These are phyloP conservation scores for Microbotryomycetes sp. DNA, from an alignment of 1,284 basidiomycete species.

Conservation along the genomic window DNA sequence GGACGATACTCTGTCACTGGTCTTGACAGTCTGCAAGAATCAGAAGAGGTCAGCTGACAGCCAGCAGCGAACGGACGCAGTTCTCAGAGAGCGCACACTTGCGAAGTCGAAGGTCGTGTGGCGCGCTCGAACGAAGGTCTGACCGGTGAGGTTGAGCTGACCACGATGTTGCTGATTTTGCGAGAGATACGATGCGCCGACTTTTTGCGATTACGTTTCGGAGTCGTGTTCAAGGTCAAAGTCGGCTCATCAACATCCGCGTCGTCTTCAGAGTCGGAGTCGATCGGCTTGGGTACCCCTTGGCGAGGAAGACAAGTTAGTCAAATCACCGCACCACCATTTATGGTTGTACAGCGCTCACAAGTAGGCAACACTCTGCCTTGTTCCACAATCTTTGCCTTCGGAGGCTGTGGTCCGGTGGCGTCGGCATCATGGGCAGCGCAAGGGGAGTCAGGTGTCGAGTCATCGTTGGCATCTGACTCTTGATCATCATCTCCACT, in stretches of 20 bases:
- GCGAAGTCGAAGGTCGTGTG: neutral
- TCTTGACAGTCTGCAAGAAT: neutral
- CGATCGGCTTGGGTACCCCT: constrained; percentile 7
- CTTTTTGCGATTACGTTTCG: neutral
- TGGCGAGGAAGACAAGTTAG: neutral
- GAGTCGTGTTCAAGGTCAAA: constrained; percentile 14
- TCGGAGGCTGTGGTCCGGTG: too few species aligned
- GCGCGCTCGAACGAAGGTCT: neutral
- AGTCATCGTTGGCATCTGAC: constrained; percentile 4
- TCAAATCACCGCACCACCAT: too few species aligned
- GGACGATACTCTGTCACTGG: neutral
- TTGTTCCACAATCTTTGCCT: constrained; percentile 15
- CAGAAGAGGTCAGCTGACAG: neutral
- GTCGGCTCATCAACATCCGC: constrained; percentile 29
- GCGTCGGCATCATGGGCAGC: too few species aligned
- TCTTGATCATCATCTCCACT: constrained; percentile 11
- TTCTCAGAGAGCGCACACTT: neutral
- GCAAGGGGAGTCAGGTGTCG: too few species aligned
- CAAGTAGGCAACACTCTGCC: constrained; percentile 23
- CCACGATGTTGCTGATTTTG: neutral
- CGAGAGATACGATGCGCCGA: too few species aligned
- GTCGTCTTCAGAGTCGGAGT: constrained; percentile 4
- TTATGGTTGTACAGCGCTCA: too few species aligned
- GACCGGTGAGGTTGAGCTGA: neutral
- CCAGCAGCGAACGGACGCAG: too few species aligned